Evolutionary conservation across 2,329 filamentous ascomycete genomes (phyloP).

Genomic region (Penicillium vulpinum): DNA sequence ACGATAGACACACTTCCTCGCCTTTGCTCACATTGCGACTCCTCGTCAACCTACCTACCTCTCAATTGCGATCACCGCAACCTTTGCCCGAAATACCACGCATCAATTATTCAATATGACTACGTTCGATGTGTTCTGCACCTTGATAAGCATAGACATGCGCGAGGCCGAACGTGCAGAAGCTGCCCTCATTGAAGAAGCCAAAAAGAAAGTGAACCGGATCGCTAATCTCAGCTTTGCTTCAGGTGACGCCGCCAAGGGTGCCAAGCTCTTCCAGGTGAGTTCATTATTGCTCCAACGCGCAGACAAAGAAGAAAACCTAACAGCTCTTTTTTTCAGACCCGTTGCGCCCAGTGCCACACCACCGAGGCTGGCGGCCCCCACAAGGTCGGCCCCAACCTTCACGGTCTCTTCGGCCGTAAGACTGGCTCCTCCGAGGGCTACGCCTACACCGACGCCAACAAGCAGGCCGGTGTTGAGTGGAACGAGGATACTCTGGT

Average conservation of each 20-base stretch:
- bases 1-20: not conserved
- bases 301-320: not conserved
- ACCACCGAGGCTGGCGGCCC: conserved; percentile 84
- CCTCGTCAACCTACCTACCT: not conserved
- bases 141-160: conserved; percentile 23
- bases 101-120: conserved; percentile 21
- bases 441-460: conserved; percentile 98
- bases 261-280: conserved; percentile 95
- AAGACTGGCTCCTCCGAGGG: conserved; percentile 88
- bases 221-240: conserved; percentile 29
- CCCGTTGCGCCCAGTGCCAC: conserved; percentile 97
- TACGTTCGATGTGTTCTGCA: conserved; percentile 27
- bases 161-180: conserved; percentile 26
- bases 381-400: conserved; percentile 98
- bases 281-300: conserved; percentile 10
- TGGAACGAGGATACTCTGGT: conserved; percentile 88
- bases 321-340: conserved; percentile 48
- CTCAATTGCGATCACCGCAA: conserved; percentile 4
- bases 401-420: conserved; percentile 96
- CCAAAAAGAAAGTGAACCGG: not conserved
- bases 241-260: conserved; percentile 89
- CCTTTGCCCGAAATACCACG: not conserved
- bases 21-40: not conserved
- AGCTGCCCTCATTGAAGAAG: not conserved
- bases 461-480: conserved; percentile 91